These are phyloP conservation scores for Corymbia citriodora DNA, from an alignment of 441 rosid genomes.

Conservation along the genomic window DNA sequence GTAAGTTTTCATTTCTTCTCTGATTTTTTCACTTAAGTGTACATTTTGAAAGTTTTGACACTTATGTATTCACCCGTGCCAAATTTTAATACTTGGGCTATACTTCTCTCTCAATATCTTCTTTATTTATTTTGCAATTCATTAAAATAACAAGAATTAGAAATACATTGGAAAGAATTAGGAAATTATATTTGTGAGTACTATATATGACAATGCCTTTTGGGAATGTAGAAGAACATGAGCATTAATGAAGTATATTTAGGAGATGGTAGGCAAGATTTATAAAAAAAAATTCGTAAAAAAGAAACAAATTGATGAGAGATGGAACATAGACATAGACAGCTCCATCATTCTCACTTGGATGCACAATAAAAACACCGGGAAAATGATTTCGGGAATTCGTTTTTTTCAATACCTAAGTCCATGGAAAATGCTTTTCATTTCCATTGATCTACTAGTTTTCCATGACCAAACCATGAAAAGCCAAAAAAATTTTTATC, in stretches of 20 bases:
- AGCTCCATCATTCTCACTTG: neutral
- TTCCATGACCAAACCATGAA: neutral
- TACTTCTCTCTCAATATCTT: neutral
- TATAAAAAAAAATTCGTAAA: neutral
- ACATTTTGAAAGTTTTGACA: no score
- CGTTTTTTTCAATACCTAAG: neutral
- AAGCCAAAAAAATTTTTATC: neutral
- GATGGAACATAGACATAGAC: neutral
- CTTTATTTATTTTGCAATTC: neutral
- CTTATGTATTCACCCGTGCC: no score
- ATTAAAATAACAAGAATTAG: neutral
- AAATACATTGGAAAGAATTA: neutral
- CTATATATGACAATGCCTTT: neutral
- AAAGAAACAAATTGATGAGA: neutral
- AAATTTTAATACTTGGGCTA: no score
- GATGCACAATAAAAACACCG: neutral
- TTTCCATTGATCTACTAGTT: neutral
- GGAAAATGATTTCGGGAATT: neutral
- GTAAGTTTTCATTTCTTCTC: no score
- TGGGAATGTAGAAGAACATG: neutral
- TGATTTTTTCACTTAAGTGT: no score
- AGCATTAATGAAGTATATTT: neutral
- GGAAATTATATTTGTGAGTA: neutral
- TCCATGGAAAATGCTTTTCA: neutral
- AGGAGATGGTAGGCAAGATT: neutral